Conservation (phyloP, 1,139 yeast species). For the Geotrichum bryndzae region DNA sequence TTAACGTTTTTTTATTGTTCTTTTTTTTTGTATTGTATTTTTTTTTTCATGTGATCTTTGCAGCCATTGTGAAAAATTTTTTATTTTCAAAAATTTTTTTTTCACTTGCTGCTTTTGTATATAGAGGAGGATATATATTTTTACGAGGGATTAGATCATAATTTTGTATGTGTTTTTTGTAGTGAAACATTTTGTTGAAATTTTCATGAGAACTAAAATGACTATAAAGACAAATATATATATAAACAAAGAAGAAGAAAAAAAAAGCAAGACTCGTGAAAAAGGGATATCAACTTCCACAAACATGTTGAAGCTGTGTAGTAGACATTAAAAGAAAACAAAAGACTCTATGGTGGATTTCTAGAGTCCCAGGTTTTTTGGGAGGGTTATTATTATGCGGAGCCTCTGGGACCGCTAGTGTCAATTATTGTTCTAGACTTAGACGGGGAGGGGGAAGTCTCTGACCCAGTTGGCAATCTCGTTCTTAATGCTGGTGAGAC, state of each 20-base stretch:
- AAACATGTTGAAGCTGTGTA: conserved; percentile 14
- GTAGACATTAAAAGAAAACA: not conserved
- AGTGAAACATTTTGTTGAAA: too few relatives aligned
- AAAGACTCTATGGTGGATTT: not conserved
- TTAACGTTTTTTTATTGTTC: not conserved
- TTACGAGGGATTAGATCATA: too few relatives aligned
- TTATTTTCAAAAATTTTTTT: too few relatives aligned
- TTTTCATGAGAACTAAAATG: too few relatives aligned
- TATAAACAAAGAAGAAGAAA: not conserved
- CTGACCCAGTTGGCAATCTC: conserved; percentile 92
- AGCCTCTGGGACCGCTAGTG: not conserved
- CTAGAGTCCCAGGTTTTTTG: conserved; percentile 1
- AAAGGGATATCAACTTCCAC: not conserved
- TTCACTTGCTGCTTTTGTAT: too few relatives aligned
- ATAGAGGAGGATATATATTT: too few relatives aligned
- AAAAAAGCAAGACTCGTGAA: not conserved
- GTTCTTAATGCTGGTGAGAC: conserved; percentile 55
- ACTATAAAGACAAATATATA: too few relatives aligned
- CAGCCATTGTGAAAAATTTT: too few relatives aligned
- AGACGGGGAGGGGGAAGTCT: conserved; percentile 78
- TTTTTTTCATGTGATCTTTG: too few relatives aligned
- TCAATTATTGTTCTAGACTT: conserved; percentile 14
- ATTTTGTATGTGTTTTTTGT: too few relatives aligned
- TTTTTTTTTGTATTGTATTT: too few relatives aligned
- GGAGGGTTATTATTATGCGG: not conserved